A percentile compares a stretch with the other conserved stretches of the same genome.
These are phyloP conservation scores for Trichosanthes truncata DNA, from an alignment of 306 rosid species.

Conservation along the genomic window DNA sequence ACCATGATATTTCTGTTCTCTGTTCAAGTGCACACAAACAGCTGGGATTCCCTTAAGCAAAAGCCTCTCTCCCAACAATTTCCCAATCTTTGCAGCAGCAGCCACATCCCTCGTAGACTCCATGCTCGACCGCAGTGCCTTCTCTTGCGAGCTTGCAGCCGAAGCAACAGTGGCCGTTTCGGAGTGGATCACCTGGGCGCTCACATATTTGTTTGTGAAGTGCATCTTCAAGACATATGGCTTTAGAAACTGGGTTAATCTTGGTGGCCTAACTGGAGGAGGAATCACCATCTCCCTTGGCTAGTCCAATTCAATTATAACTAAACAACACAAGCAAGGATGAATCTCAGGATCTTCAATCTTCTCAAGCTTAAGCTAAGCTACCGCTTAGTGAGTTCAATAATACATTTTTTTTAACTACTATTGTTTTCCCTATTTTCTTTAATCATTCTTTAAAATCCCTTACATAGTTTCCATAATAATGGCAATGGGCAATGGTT, in stretches of 20 bases:
- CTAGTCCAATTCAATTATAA: not conserved
- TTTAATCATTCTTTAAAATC: not conserved
- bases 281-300: constrained; percentile 48
- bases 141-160: constrained; percentile 78
- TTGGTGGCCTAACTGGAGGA: constrained; percentile 56
- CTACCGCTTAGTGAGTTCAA: not conserved
- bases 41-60: constrained; percentile 64
- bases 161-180: constrained; percentile 83
- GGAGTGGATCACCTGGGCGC: constrained; percentile 65
- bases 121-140: constrained; percentile 49
- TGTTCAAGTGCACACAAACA: constrained; percentile 63
- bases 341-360: not conserved
- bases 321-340: not conserved
- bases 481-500: not conserved
- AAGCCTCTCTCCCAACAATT: constrained; percentile 72
- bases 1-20: constrained; percentile 90
- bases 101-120: constrained; percentile 63
- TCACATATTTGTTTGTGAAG: constrained; percentile 72
- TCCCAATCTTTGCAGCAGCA: constrained; percentile 87
- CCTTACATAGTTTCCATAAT: not conserved
- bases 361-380: not conserved
- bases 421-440: not conserved
- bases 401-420: not conserved
- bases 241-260: constrained; percentile 54
- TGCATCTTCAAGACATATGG: constrained; percentile 86